These are phyloP conservation scores for Sugiyamaella japonica DNA, from an alignment of 1,139 yeast species.

Conservation along the genomic window DNA sequence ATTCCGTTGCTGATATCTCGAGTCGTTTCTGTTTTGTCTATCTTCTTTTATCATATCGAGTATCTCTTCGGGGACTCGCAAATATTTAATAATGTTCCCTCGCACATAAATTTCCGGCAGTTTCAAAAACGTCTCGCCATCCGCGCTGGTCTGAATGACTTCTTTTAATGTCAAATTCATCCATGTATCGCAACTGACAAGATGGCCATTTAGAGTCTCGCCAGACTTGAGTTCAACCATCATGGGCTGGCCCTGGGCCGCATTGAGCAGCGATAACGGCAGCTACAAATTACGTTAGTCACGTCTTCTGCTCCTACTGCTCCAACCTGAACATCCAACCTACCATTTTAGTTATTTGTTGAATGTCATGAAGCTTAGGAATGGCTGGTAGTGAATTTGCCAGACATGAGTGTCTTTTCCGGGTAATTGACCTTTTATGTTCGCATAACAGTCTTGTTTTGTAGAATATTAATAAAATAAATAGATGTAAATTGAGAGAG, in stretches of 20 bases:
- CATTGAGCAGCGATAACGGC: conserved; percentile 85
- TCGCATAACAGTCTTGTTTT: too few species aligned
- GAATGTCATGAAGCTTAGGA: too few species aligned
- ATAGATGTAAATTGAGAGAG: too few species aligned
- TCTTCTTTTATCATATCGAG: conserved; percentile 67
- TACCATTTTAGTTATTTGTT: too few species aligned
- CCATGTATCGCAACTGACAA: conserved; percentile 89
- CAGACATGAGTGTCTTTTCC: too few species aligned
- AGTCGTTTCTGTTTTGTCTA: conserved; percentile 66
- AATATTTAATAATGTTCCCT: conserved; percentile 75
- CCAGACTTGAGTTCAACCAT: conserved; percentile 92
- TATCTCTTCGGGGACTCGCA: conserved; percentile 61
- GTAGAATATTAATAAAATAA: too few species aligned
- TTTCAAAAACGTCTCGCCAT: conserved; percentile 66
- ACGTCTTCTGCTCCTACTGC: too few species aligned
- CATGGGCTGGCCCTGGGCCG: conserved; percentile 87
- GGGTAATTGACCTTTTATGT: too few species aligned
- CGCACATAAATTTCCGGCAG: conserved; percentile 79
- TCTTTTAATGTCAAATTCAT: conserved; percentile 87
- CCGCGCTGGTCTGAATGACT: conserved; percentile 70
- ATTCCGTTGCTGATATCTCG: conserved; percentile 47
- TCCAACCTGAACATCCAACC: too few species aligned
- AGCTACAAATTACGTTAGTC: conserved; percentile 48
- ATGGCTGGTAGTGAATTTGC: too few species aligned
- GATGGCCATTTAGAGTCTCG: conserved; percentile 81